These are phyloP conservation scores for Aspergillus sp. DNA, from an alignment of 2,329 filamentous ascomycete genomes.

Conservation along the genomic window DNA sequence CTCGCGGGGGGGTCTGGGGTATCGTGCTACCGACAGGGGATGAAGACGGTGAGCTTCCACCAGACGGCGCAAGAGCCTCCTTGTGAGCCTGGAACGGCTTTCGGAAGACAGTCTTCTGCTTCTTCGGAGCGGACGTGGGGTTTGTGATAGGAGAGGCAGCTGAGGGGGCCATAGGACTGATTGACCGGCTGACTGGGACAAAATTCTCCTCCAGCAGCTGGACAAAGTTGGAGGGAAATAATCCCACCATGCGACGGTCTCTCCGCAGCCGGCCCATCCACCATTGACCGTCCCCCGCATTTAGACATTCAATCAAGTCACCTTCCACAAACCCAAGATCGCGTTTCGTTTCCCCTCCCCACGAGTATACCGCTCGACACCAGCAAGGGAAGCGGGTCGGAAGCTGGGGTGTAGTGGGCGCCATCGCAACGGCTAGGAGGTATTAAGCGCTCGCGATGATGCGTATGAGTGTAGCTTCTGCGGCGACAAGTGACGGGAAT, in stretches of 20 bases:
- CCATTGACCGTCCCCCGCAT: conserved; percentile 96
- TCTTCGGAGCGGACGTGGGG: conserved; percentile 55
- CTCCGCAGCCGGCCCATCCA: conserved; percentile 92
- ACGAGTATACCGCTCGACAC: conserved; percentile 88
- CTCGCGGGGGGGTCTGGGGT: conserved; percentile 37
- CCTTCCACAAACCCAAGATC: conserved; percentile 97
- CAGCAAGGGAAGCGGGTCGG: conserved; percentile 85
- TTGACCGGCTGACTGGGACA: conserved; percentile 60
- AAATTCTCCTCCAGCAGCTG: conserved; percentile 83
- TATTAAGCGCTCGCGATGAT: conserved; percentile 3
- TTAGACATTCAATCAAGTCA: conserved; percentile 95
- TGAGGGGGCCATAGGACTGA: conserved; percentile 55
- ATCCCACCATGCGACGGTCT: conserved; percentile 84
- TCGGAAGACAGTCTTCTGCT: conserved; percentile 59
- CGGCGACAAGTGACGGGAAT: background rate
- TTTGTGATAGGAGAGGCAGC: conserved; percentile 47
- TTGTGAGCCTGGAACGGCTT: conserved; percentile 67
- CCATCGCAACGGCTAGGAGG: conserved; percentile 38
- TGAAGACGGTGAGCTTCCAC: conserved; percentile 27
- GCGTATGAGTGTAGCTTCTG: background rate
- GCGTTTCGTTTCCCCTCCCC: conserved; percentile 91
- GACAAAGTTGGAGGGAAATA: conserved; percentile 98
- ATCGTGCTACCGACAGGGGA: conserved; percentile 40
- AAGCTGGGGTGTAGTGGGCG: conserved; percentile 51
- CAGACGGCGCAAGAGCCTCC: conserved; percentile 44